A percentile compares a stretch with the other conserved stretches of the same genome.
phyloP scores from a whole-genome alignment of 1,284 basidiomycete genomes.

The Cryptococcus sp. region DNA sequence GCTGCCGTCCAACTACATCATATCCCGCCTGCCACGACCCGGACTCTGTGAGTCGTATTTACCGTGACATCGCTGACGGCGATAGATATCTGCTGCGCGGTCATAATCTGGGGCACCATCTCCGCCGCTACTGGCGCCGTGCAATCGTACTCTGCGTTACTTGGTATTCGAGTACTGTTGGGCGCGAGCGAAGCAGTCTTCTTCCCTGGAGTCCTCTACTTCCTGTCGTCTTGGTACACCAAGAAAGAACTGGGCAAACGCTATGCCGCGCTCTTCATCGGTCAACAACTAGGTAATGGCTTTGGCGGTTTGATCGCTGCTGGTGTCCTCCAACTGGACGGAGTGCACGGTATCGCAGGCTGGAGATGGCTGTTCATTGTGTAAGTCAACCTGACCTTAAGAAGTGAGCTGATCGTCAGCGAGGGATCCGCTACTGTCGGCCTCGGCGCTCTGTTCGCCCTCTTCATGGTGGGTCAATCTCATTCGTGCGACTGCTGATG shows the following conservation, averaged over 20 bases:
- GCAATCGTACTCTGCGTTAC: conserved; percentile 28
- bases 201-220: conserved; percentile 46
- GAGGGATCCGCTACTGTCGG: conserved; percentile 31
- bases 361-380: conserved; percentile 38
- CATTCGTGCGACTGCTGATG: background rate
- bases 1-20: conserved; percentile 48
- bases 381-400: conserved; percentile 2
- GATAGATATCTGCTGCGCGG: conserved; percentile 31
- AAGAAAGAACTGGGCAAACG: conserved; percentile 36
- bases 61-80: conserved; percentile 6
- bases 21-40: conserved; percentile 33
- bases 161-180: conserved; percentile 24
- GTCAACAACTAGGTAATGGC: conserved; percentile 44
- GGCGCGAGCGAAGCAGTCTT: conserved; percentile 22
- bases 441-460: conserved; percentile 19
- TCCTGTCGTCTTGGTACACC: conserved; percentile 44
- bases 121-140: conserved; percentile 38
- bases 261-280: conserved; percentile 39
- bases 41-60: conserved; percentile 27
- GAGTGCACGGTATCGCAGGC: conserved; percentile 29
- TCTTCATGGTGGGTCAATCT: conserved; percentile 19
- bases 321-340: conserved; percentile 33
- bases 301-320: conserved; percentile 44
- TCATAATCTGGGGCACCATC: conserved; percentile 45
- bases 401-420: conserved; percentile 9